A percentile compares a stretch with the other conserved stretches of the same genome.
Evolutionary conservation across 805 yeast species (phyloP).

Genomic region (Zygoascus flipseniorum): DNA sequence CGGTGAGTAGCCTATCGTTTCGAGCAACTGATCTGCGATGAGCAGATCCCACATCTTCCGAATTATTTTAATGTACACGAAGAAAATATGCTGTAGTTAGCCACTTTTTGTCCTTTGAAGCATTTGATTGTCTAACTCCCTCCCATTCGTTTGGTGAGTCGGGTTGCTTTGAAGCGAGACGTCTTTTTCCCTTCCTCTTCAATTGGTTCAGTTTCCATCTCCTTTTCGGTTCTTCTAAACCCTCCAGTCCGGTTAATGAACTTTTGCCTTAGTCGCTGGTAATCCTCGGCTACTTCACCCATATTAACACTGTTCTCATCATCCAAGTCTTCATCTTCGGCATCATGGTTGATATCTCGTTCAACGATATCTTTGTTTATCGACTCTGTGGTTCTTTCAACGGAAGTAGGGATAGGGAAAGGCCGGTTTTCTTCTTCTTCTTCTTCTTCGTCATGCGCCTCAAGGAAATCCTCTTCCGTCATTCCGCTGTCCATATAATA

Average conservation of each 20-base stretch:
- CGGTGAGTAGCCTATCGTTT: neutral
- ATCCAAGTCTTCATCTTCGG: conserved; percentile 21
- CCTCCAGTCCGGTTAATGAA: conserved; percentile 43
- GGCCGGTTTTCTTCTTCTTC: conserved; percentile 12
- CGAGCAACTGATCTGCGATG: no score
- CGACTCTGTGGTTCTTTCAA: conserved; percentile 12
- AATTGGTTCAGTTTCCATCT: conserved; percentile 55
- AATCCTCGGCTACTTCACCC: conserved; percentile 46
- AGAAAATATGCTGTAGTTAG: no score
- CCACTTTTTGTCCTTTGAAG: no score
- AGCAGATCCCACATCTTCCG: no score
- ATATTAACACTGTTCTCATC: conserved; percentile 32
- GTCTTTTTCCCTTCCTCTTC: conserved; percentile 50
- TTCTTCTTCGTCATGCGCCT: conserved; percentile 22
- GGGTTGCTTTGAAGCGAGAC: conserved; percentile 63
- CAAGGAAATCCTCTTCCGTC: conserved; percentile 18
- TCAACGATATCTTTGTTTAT: conserved; percentile 37
- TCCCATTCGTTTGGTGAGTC: conserved; percentile 11
- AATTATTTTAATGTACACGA: no score
- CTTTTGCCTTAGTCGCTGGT: conserved; percentile 46
- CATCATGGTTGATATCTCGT: conserved; percentile 13
- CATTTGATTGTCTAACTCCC: neutral
- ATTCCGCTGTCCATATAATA: conserved; percentile 12
- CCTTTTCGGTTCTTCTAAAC: conserved; percentile 38
- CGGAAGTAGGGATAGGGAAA: neutral